phyloP scores from a whole-genome alignment of 305 asterid species.

The Andrographis paniculata region DNA sequence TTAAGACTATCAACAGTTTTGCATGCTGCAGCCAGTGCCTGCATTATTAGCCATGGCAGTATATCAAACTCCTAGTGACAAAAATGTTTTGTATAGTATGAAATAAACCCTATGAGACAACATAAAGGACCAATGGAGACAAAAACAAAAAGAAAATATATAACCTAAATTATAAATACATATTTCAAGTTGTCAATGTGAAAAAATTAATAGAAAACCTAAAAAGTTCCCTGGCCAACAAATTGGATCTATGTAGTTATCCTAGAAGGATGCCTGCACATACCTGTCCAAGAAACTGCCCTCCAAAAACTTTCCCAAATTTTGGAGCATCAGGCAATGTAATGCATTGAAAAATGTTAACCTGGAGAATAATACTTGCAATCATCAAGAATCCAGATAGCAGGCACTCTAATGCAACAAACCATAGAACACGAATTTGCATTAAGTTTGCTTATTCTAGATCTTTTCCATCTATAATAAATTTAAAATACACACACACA shows the following conservation, averaged over 20 bases:
- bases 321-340: slow-evolving; percentile 91
- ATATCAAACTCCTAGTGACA: slow-evolving; percentile 13
- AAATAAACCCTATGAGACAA: slow-evolving; percentile 1
- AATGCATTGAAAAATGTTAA: slow-evolving; percentile 70
- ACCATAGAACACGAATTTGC: too few species aligned
- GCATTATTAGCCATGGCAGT: slow-evolving; percentile 32
- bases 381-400: slow-evolving; percentile 14
- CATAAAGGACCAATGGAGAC: slow-evolving; percentile 14
- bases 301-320: slow-evolving; percentile 90
- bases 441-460: too few species aligned
- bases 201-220: slow-evolving; percentile 8
- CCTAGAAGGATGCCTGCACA: slow-evolving; percentile 17
- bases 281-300: slow-evolving; percentile 98
- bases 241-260: slow-evolving; percentile 1
- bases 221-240: slow-evolving; percentile 7
- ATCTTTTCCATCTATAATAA: too few species aligned
- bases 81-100: slow-evolving; percentile 8
- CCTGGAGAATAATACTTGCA: slow-evolving; percentile 31
- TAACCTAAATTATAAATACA: too few species aligned
- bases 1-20: slow-evolving; percentile 94
- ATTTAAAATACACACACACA: too few species aligned
- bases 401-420: slow-evolving; percentile 6
- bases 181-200: slow-evolving; percentile 6
- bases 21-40: slow-evolving; percentile 98
- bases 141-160: too few species aligned